These are phyloP conservation scores for Kalmusia sp. DNA, from an alignment of 2,329 filamentous ascomycete species.

Conservation along the genomic window DNA sequence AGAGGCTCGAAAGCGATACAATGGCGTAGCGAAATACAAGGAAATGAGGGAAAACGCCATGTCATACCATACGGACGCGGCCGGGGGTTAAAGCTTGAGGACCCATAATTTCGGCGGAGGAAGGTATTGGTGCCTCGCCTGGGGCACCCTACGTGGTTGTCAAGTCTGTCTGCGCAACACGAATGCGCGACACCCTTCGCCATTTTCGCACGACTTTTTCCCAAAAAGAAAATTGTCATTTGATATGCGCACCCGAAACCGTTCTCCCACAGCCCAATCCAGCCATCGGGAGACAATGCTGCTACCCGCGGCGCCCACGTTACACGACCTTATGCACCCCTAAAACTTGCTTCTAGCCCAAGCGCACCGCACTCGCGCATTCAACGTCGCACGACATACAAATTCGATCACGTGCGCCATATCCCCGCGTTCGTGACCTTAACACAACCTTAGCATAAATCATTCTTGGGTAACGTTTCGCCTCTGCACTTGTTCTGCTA, in stretches of 20 bases:
- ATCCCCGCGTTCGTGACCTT: constrained; percentile 2
- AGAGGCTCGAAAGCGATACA: neutral
- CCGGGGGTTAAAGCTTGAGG: neutral
- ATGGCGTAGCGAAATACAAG: neutral
- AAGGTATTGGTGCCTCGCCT: neutral
- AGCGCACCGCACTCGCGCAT: neutral
- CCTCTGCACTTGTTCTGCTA: neutral
- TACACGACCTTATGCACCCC: constrained; percentile 8
- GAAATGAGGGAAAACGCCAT: neutral
- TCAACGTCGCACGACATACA: constrained; percentile 11
- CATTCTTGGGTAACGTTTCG: constrained; percentile 5
- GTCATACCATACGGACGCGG: neutral
- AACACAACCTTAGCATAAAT: constrained; percentile 3
- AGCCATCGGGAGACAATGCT: constrained; percentile 1
- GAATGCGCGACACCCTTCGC: neutral
- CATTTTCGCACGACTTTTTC: neutral
- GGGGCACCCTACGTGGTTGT: neutral
- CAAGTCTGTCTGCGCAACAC: neutral
- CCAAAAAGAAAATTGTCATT: constrained; percentile 1
- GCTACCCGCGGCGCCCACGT: constrained; percentile 8
- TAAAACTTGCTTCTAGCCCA: neutral
- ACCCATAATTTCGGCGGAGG: neutral
- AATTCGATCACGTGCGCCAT: constrained; percentile 4
- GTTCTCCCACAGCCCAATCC: neutral
- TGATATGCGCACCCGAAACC: neutral